These are phyloP conservation scores for Boletus mariae DNA, from an alignment of 1,284 basidiomycete genomes.

Conservation along the genomic window DNA sequence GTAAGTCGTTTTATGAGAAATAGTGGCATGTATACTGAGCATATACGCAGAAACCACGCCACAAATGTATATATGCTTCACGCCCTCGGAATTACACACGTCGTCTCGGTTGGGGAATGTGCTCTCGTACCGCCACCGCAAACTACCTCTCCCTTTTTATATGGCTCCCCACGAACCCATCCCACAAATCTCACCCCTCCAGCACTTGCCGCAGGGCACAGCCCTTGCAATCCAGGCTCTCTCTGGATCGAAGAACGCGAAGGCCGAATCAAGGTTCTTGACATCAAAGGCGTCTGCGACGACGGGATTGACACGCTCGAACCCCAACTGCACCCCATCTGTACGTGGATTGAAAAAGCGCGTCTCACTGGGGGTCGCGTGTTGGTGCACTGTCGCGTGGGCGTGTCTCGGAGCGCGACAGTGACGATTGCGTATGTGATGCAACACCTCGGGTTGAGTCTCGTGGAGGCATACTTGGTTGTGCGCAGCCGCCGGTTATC, in stretches of 20 bases:
- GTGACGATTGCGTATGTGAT: conserved; percentile 97
- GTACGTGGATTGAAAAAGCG: conserved; percentile 91
- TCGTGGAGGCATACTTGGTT: conserved; percentile 91
- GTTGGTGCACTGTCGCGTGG: conserved; percentile 94
- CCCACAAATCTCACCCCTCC: conserved; percentile 20
- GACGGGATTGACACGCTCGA: conserved; percentile 95
- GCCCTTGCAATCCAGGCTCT: conserved; percentile 60
- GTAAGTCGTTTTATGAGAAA: conserved; percentile 45
- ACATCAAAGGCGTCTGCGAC: conserved; percentile 88
- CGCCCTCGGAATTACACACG: conserved; percentile 94
- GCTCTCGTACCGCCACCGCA: conserved; percentile 72
- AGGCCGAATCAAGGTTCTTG: conserved; percentile 83
- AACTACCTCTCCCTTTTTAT: conserved; percentile 7
- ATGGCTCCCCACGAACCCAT: conserved; percentile 4
- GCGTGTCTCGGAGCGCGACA: conserved; percentile 90
- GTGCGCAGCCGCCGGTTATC: conserved; percentile 81
- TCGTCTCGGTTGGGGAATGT: conserved; percentile 95
- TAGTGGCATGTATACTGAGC: conserved; percentile 1
- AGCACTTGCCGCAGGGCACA: conserved; percentile 44
- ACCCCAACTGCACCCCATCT: conserved; percentile 82
- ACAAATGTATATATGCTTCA: conserved; percentile 94
- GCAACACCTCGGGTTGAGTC: conserved; percentile 84
- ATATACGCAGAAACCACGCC: conserved; percentile 72
- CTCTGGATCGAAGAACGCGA: conserved; percentile 85
- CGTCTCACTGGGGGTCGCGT: conserved; percentile 81